These are phyloP conservation scores for Rozella allomycis DNA, from an alignment of 371 early-diverging fungal genomes.

Conservation along the genomic window DNA sequence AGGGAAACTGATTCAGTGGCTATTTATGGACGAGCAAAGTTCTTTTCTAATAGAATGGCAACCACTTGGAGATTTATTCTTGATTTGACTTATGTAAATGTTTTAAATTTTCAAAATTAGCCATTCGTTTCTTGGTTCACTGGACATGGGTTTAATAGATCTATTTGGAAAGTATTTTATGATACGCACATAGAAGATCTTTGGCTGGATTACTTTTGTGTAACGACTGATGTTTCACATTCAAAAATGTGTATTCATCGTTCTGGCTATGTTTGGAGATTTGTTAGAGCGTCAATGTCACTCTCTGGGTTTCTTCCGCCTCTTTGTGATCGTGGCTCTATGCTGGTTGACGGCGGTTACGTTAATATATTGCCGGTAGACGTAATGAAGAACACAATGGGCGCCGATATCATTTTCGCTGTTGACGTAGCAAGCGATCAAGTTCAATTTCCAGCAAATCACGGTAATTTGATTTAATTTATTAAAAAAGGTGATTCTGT, in stretches of 20 bases:
- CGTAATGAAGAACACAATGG: conserved; percentile 61
- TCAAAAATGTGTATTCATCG: conserved; percentile 84
- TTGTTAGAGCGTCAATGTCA: conserved; percentile 95
- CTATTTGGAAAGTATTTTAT: conserved; percentile 77
- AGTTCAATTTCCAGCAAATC: conserved; percentile 68
- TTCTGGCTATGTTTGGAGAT: conserved; percentile 86
- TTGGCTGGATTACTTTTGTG: conserved; percentile 92
- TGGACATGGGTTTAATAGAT: conserved; percentile 85
- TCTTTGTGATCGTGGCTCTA: conserved; percentile 77
- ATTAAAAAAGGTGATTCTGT: conserved; percentile 86
- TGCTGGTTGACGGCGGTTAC: conserved; percentile 98
- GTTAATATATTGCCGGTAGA: conserved; percentile 95
- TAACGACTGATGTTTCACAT: conserved; percentile 88
- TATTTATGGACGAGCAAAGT: conserved; percentile 61
- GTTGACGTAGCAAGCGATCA: conserved; percentile 84
- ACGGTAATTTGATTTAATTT: too few species aligned
- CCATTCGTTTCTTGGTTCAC: conserved; percentile 7
- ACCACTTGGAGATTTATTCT: conserved; percentile 70
- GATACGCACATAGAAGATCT: conserved; percentile 90
- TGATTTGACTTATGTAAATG: conserved; percentile 63
- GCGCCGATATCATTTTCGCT: conserved; percentile 85
- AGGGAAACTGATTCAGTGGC: conserved; percentile 64
- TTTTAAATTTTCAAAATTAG: not conserved
- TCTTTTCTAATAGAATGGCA: conserved; percentile 57
- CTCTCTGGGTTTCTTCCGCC: conserved; percentile 77